Conservation (phyloP, 176 grass and related monocot species). For the Phragmites australis region DNA sequence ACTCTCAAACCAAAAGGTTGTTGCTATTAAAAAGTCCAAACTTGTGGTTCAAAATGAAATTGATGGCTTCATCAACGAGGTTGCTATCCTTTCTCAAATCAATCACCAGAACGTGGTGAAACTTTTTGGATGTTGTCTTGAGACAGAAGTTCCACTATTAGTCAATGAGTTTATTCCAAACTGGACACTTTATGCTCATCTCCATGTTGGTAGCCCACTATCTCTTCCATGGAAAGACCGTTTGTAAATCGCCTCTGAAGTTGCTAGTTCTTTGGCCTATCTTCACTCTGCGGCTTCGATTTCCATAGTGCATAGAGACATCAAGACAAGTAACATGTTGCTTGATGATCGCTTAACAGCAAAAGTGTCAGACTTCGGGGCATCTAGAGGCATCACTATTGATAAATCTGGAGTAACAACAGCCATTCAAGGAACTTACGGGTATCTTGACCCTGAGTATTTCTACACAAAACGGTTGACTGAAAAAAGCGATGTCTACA, state of each 20-base stretch:
- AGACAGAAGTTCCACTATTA: slow-evolving; percentile 56
- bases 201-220: background rate
- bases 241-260: slow-evolving; percentile 45
- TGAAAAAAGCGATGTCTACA: slow-evolving; percentile 59
- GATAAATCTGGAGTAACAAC: slow-evolving; percentile 45
- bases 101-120: slow-evolving; percentile 59
- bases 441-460: slow-evolving; percentile 57
- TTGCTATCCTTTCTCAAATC: slow-evolving; percentile 56
- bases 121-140: slow-evolving; percentile 57
- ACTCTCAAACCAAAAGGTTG: slow-evolving; percentile 41
- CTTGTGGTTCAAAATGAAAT: slow-evolving; percentile 46
- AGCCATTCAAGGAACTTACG: slow-evolving; percentile 57
- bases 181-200: slow-evolving; percentile 40
- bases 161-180: slow-evolving; percentile 62
- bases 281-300: slow-evolving; percentile 45
- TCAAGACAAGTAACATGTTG: slow-evolving; percentile 52
- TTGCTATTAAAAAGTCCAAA: slow-evolving; percentile 57
- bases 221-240: slow-evolving; percentile 36
- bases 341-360: slow-evolving; percentile 48
- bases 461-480: slow-evolving; percentile 44
- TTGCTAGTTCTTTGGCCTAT: slow-evolving; percentile 44
- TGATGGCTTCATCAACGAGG: slow-evolving; percentile 59
- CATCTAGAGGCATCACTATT: slow-evolving; percentile 52
- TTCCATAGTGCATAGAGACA: slow-evolving; percentile 49
- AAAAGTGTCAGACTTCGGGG: slow-evolving; percentile 61